Evolutionary conservation across 1,139 yeast genomes (phyloP), one percentile per base, ranked within the genome.

Genomic region (Sugiyamaella novakii): DNA sequence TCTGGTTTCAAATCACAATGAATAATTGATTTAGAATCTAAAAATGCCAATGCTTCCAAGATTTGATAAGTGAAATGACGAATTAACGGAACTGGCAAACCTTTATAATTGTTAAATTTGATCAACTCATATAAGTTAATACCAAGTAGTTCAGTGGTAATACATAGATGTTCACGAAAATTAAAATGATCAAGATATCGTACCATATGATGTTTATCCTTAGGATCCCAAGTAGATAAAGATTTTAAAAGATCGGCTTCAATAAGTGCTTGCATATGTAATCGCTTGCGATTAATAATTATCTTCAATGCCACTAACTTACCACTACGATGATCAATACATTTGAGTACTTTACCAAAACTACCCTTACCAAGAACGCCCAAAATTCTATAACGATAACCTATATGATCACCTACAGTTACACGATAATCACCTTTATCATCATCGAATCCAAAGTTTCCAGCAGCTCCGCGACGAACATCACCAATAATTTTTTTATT

Each of bases 1-100:
- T 94, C 99, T 0, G 99, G 99, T 65, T 94, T 94, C 89, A 12
- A 87, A 65, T 87, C 96, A 60, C 95, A 87, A 62, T 87, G 96
- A 28, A 87, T 80, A 11, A 87, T 77, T 15, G 74, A 71, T 42
- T 73, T 66, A 0, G 70, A 59, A 56, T 84, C 89, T 31, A 88
- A 72, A 57, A 74, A 81, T n/a, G 73, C 67, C 43, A 88, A 64
- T 0, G 87, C 92, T 15, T 71, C 65, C 14, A 86, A 65, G 8
- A 85, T 71, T 56, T 85, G 87, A 41, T 56, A 64, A 0, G 84
- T 69, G 59, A 87, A 76, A 24, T 63, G 60, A 51, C 73, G 69
- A 2, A 86, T 73, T 8, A 86, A 62, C 1, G 66, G 57, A n/a
- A 80, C 51, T 0, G 80, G 74, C 15, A 88, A 67, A 0, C 96